Evolutionary conservation across 2,329 filamentous ascomycete species (phyloP).

Genomic region (Monosporascus sp.): DNA sequence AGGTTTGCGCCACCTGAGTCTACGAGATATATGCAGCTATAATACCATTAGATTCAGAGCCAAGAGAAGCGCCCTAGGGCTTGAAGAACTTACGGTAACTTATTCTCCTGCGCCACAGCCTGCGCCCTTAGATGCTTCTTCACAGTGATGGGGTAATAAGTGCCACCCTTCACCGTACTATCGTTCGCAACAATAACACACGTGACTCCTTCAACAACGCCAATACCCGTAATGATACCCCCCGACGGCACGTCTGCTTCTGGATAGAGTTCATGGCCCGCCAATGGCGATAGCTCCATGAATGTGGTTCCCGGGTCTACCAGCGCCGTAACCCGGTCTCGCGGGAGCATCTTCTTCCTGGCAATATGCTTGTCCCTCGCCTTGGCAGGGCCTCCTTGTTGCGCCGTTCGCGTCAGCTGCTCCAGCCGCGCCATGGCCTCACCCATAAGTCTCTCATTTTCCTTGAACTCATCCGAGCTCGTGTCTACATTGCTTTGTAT

Average conservation of each 20-base stretch:
- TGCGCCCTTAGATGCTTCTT: conserved; percentile 96
- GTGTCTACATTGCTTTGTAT: conserved; percentile 73
- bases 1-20: conserved; percentile 95
- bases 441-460: conserved; percentile 75
- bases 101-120: conserved; percentile 84
- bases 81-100: conserved; percentile 48
- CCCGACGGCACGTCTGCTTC: conserved; percentile 84
- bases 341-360: conserved; percentile 88
- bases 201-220: conserved; percentile 81
- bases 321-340: conserved; percentile 81
- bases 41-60: conserved; percentile 3
- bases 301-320: conserved; percentile 88
- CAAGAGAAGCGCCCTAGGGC: not conserved
- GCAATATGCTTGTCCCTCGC: conserved; percentile 82
- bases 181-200: conserved; percentile 96
- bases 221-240: conserved; percentile 89
- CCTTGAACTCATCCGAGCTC: conserved; percentile 69
- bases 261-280: conserved; percentile 78
- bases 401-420: conserved; percentile 63
- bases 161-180: conserved; percentile 94
- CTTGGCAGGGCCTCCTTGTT: conserved; percentile 73
- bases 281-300: conserved; percentile 87
- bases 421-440: conserved; percentile 66
- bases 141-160: conserved; percentile 94
- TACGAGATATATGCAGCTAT: conserved; percentile 85